Evolutionary conservation across 225 moss, liverwort and hornwort genomes (phyloP).

Genomic region (Physcomitrellopsis africana): DNA sequence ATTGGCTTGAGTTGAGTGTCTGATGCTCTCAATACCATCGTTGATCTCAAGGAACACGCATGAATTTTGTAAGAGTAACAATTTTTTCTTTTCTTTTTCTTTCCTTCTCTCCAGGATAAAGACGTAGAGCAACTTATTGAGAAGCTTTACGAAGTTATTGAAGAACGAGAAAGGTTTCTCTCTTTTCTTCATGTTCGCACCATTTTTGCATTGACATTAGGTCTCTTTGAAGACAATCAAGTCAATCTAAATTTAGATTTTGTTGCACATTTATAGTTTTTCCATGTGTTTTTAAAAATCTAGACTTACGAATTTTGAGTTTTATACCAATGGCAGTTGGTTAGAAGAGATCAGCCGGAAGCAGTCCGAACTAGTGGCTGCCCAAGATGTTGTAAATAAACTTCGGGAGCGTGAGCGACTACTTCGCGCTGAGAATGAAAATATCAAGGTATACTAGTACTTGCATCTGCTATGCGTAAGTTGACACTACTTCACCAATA

Average conservation of each 20-base stretch:
- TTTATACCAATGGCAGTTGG: slow-evolving; percentile 46
- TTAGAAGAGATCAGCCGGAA: slow-evolving; percentile 61
- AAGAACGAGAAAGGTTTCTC: slow-evolving; percentile 59
- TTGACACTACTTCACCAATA: background rate
- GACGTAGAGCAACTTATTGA: slow-evolving; percentile 67
- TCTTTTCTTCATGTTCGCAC: slow-evolving; percentile 10
- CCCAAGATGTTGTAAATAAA: slow-evolving; percentile 35
- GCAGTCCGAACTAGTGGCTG: slow-evolving; percentile 44
- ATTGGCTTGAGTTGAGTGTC: slow-evolving; percentile 15
- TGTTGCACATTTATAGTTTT: slow-evolving; percentile 12
- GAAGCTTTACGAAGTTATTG: slow-evolving; percentile 74
- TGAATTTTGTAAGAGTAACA: background rate
- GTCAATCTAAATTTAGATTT: background rate
- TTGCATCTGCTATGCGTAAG: background rate
- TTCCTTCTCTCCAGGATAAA: slow-evolving; percentile 60
- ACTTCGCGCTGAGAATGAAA: slow-evolving; percentile 43
- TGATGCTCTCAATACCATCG: slow-evolving; percentile 17
- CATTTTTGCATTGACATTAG: background rate
- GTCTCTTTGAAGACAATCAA: too few relatives aligned
- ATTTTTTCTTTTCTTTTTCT: background rate
- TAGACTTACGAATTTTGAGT: slow-evolving; percentile 12
- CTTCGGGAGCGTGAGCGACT: slow-evolving; percentile 43
- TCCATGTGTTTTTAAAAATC: background rate
- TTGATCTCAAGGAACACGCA: background rate
- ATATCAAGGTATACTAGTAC: slow-evolving; percentile 44